Evolutionary conservation across 495 filamentous ascomycete genomes (phyloP).

Genomic region (Penicillium antarcticum): DNA sequence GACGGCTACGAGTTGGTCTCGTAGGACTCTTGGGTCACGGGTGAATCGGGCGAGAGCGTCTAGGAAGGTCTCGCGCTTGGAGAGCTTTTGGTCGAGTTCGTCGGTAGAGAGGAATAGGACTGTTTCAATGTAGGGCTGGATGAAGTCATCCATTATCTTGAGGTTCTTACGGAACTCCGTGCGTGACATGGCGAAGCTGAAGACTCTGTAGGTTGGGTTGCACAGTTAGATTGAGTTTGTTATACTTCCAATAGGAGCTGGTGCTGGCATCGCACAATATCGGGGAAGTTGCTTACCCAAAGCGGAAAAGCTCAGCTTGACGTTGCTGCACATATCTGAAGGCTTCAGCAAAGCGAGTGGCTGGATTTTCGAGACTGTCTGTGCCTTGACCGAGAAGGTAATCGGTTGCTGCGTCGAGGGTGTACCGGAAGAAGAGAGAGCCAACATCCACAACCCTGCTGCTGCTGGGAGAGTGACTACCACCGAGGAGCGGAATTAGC

Average conservation of each 20-base stretch:
- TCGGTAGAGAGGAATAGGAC: constrained; percentile 58
- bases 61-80: constrained; percentile 74
- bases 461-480: constrained; percentile 31
- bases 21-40: constrained; percentile 65
- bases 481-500: constrained; percentile 60
- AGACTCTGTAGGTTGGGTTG: constrained; percentile 35
- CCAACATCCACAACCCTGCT: constrained; percentile 62
- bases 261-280: constrained; percentile 4
- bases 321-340: constrained; percentile 71
- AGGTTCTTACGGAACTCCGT: constrained; percentile 58
- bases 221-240: constrained; percentile 4
- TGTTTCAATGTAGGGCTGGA: constrained; percentile 68
- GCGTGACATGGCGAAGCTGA: constrained; percentile 54
- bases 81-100: constrained; percentile 62
- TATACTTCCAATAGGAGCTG: background rate
- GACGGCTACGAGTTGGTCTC: constrained; percentile 76
- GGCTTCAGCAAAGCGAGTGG: constrained; percentile 62
- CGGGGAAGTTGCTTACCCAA: constrained; percentile 37
- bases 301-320: constrained; percentile 57
- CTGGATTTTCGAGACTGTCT: constrained; percentile 60
- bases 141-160: constrained; percentile 68
- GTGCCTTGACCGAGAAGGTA: constrained; percentile 80
- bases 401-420: constrained; percentile 78
- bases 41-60: constrained; percentile 75
- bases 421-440: constrained; percentile 74